These are phyloP conservation scores for Marchantia polymorpha DNA, from an alignment of 225 moss, liverwort and hornwort genomes.

Conservation along the genomic window DNA sequence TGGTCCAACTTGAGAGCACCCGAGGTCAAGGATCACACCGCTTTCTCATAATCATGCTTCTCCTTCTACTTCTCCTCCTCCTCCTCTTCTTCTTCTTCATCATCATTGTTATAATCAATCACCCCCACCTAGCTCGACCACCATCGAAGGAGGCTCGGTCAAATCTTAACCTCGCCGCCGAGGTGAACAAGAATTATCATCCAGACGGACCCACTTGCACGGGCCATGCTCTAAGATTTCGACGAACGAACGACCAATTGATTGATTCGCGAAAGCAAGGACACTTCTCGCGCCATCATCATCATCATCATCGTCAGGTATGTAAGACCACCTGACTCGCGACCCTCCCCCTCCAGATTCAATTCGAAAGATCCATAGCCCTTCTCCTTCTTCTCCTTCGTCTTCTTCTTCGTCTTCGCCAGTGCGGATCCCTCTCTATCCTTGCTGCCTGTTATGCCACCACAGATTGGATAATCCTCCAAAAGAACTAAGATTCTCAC, in stretches of 20 bases:
- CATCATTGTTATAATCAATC: too few species aligned
- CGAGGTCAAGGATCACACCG: not conserved
- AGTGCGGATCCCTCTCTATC: constrained; percentile 9
- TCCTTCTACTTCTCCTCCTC: too few species aligned
- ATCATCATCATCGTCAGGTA: too few species aligned
- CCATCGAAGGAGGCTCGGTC: constrained; percentile 4
- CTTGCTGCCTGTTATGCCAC: constrained; percentile 27
- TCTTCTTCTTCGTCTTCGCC: too few species aligned
- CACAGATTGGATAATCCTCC: constrained; percentile 19
- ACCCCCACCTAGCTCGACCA: constrained; percentile 7
- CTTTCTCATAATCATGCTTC: too few species aligned
- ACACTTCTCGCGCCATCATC: not conserved
- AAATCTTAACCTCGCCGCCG: constrained; percentile 12
- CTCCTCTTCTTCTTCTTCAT: too few species aligned
- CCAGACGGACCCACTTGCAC: constrained; percentile 14
- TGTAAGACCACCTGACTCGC: not conserved
- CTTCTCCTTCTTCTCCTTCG: too few species aligned
- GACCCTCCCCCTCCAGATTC: constrained; percentile 10
- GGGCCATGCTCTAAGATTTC: constrained; percentile 8
- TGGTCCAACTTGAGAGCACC: not conserved
- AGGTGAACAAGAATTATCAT: not conserved
- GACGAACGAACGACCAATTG: too few species aligned
- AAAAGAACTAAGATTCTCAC: constrained; percentile 43
- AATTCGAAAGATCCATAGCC: constrained; percentile 7
- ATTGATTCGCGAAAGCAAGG: constrained; percentile 2